Evolutionary conservation across 352 stramenopile genomes (phyloP).

Genomic region (Blastocystis sp.): DNA sequence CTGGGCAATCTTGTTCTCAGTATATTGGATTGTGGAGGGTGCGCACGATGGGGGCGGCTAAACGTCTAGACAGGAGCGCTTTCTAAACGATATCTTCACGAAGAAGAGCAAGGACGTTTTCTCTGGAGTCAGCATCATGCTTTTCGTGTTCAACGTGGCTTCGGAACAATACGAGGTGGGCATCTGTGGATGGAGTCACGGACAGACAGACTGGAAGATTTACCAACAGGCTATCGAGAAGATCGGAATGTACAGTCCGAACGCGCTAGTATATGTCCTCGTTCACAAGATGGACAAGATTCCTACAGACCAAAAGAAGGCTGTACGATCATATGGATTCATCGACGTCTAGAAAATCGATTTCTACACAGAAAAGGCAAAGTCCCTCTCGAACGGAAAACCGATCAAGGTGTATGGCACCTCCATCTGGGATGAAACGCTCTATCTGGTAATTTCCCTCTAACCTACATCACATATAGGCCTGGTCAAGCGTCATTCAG

Average conservation of each 20-base stretch:
- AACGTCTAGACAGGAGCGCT: slow-evolving; percentile 78
- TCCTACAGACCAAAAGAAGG: slow-evolving; percentile 62
- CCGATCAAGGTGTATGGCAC: slow-evolving; percentile 72
- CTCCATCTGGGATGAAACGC: slow-evolving; percentile 99
- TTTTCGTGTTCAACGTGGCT: slow-evolving; percentile 97
- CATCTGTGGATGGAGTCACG: slow-evolving; percentile 69
- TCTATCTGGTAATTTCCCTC: slow-evolving; percentile 75
- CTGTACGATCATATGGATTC: neutral
- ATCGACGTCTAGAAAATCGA: neutral
- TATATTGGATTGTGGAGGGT: slow-evolving; percentile 92
- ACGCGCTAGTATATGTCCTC: slow-evolving; percentile 94
- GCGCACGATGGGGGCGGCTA: slow-evolving; percentile 60
- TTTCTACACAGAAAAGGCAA: slow-evolving; percentile 47
- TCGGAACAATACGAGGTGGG: slow-evolving; percentile 61
- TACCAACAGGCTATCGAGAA: slow-evolving; percentile 71
- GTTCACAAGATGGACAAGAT: slow-evolving; percentile 96
- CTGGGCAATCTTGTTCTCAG: slow-evolving; percentile 94
- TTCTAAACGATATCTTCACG: slow-evolving; percentile 99
- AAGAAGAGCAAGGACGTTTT: slow-evolving; percentile 96
- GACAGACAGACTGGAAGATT: slow-evolving; percentile 12
- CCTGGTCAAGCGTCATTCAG: slow-evolving; percentile 96
- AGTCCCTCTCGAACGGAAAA: slow-evolving; percentile 37
- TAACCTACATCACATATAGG: slow-evolving; percentile 59
- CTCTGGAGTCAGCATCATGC: slow-evolving; percentile 86
- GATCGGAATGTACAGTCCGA: slow-evolving; percentile 92